Evolutionary conservation across 345 rosid species (phyloP), one percentile per base, ranked within the genome.

Genomic region (Citropsis articulata): DNA sequence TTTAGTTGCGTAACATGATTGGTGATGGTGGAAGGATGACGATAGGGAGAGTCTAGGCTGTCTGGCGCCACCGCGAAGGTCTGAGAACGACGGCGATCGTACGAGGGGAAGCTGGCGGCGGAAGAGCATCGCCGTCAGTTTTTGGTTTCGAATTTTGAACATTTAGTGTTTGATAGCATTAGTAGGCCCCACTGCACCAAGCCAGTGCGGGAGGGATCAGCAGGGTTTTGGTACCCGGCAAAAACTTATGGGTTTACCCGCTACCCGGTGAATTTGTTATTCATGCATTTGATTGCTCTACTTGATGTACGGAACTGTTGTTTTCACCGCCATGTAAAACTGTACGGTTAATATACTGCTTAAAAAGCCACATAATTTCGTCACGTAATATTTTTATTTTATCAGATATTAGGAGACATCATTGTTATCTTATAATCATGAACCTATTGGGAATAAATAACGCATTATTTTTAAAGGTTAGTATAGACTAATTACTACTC

Each of bases 51-150:
- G 73, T 40, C 67, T 35, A 35, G 36, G 0, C 36, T 35, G 36
- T 35, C 36, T 42, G 16, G 42, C 0, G 27, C 66, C 69, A 63
- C 67, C 59, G 5, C 33, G 10, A 5, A 63, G 30, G 81, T 30
- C 78, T 13, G 67, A 40, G 42, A 56, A 56, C 30, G 77, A 57
- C 9, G 65, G 77, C 7, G 72, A 45, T n/a, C 40, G 87, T 63
- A 27, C 67, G 72, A 85, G 83, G 75, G 83, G 83, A 73, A 80
- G 72, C 25, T 84, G 84, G 75, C 88, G 88, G 85, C 81, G 86
- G 64, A 82, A 59, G 55, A 84, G 62, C 83, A 78, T 78, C 24
- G 25, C 59, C 53, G 22, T 48, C 30, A 36, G 40, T 0, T 27
- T 45, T 42, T 4, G 31, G 2, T 14, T 45, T 45, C 4, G 50